Conservation (phyloP, 331 rosid species). For the Phaseolus coccineus region DNA sequence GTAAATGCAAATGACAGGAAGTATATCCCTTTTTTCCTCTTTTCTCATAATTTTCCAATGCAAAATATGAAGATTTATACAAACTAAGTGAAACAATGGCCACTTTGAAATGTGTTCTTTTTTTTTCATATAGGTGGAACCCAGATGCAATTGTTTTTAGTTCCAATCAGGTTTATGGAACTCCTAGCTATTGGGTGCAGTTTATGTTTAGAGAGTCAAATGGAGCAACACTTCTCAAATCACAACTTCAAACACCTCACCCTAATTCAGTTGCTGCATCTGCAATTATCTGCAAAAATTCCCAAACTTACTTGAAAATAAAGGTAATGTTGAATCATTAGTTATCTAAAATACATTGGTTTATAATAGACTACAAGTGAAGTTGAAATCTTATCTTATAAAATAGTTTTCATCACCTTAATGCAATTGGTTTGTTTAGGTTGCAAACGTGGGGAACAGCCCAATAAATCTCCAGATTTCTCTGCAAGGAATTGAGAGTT, state of each 20-base stretch:
- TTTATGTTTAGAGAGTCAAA: slow-evolving; percentile 66
- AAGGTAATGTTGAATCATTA: slow-evolving; percentile 51
- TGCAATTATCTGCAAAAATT: slow-evolving; percentile 62
- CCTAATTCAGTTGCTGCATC: slow-evolving; percentile 63
- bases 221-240: slow-evolving; percentile 71
- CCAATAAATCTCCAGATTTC: slow-evolving; percentile 56
- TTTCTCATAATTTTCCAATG: not conserved
- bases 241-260: slow-evolving; percentile 51
- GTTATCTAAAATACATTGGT: too few species aligned
- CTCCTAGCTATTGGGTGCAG: slow-evolving; percentile 93
- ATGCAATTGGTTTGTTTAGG: slow-evolving; percentile 49
- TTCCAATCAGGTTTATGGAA: slow-evolving; percentile 65
- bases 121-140: slow-evolving; percentile 61
- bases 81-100: not conserved
- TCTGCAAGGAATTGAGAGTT: slow-evolving; percentile 50
- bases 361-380: too few species aligned
- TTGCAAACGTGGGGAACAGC: slow-evolving; percentile 70
- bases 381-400: too few species aligned
- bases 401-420: not conserved
- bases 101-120: slow-evolving; percentile 34
- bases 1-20: slow-evolving; percentile 66
- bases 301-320: slow-evolving; percentile 56
- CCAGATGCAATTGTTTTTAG: slow-evolving; percentile 85
- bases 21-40: slow-evolving; percentile 39
- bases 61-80: not conserved